phyloP scores from a whole-genome alignment of 139 green algal genomes.

The Closterium sp. region DNA sequence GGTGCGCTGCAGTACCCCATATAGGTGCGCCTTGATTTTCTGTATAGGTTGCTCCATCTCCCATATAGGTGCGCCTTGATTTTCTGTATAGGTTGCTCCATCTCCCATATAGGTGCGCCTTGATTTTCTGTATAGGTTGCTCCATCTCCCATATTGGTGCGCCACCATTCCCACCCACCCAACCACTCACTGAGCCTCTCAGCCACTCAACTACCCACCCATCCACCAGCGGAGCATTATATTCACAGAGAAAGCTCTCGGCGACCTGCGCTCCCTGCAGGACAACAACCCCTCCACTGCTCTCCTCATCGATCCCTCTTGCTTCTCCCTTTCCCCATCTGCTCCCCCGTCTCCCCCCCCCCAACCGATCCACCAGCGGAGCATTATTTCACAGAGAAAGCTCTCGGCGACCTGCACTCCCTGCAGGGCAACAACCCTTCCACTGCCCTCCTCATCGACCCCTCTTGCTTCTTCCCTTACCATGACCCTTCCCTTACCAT shows the following conservation, averaged over 20 bases:
- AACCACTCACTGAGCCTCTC: background rate
- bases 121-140: background rate
- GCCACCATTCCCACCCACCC: background rate
- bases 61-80: background rate
- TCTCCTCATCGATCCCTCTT: slow-evolving; percentile 3
- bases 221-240: slow-evolving; percentile 28
- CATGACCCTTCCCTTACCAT: background rate
- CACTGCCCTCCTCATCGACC: background rate
- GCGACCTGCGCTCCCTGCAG: slow-evolving; percentile 24
- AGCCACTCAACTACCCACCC: background rate
- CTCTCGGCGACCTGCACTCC: background rate
- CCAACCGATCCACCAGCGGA: background rate
- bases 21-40: background rate
- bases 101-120: background rate
- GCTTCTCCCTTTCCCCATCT: background rate
- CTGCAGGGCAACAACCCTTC: background rate
- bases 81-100: background rate
- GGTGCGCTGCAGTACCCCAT: too few species aligned
- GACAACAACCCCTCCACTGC: slow-evolving; percentile 26
- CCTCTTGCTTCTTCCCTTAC: background rate
- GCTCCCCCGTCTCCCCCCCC: background rate
- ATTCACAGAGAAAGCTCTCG: slow-evolving; percentile 33
- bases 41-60: too few species aligned
- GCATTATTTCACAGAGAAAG: background rate
- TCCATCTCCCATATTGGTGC: too few species aligned